A percentile compares a stretch with the other conserved stretches of the same genome.
phyloP scores from a whole-genome alignment of 148 eudicot species.

The Pouteria glomerata region DNA sequence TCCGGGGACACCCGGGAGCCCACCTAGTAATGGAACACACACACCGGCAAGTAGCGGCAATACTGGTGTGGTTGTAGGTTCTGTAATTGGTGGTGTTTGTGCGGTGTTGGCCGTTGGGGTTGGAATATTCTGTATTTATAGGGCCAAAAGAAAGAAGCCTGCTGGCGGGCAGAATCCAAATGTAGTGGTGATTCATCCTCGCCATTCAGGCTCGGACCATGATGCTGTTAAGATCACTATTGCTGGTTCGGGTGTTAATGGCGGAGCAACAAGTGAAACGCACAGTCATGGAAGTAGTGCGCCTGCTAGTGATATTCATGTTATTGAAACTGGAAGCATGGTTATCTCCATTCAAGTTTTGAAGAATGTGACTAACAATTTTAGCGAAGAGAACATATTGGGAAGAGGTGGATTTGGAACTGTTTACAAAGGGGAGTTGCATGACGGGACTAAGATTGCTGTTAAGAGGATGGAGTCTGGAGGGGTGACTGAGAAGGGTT shows the following conservation, averaged over 20 bases:
- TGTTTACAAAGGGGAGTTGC: constrained; percentile 56
- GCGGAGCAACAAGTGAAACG: constrained; percentile 34
- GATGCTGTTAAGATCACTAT: constrained; percentile 59
- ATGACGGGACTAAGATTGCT: constrained; percentile 58
- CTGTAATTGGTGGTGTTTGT: constrained; percentile 44
- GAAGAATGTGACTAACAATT: constrained; percentile 43
- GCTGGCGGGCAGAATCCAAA: constrained; percentile 46
- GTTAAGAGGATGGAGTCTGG: constrained; percentile 62
- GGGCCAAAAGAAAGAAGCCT: constrained; percentile 40
- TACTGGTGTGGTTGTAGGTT: constrained; percentile 52
- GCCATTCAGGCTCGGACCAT: constrained; percentile 48
- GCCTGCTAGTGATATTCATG: constrained; percentile 33
- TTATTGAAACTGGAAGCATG: constrained; percentile 43
- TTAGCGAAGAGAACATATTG: constrained; percentile 39
- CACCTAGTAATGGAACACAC: constrained; percentile 21
- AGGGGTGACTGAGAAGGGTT: constrained; percentile 41
- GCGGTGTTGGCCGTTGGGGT: constrained; percentile 37
- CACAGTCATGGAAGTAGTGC: constrained; percentile 34
- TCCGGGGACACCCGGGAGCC: constrained; percentile 15
- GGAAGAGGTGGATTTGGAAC: constrained; percentile 61
- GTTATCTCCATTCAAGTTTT: constrained; percentile 46
- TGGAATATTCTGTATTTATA: constrained; percentile 38
- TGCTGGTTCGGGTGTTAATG: constrained; percentile 36
- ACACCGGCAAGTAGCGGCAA: constrained; percentile 20
- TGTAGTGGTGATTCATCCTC: constrained; percentile 56